A percentile compares a stretch with the other conserved stretches of the same genome.
Conservation (phyloP, 2,329 filamentous ascomycete species). For the Pseudocercospora pini-densiflorae region DNA sequence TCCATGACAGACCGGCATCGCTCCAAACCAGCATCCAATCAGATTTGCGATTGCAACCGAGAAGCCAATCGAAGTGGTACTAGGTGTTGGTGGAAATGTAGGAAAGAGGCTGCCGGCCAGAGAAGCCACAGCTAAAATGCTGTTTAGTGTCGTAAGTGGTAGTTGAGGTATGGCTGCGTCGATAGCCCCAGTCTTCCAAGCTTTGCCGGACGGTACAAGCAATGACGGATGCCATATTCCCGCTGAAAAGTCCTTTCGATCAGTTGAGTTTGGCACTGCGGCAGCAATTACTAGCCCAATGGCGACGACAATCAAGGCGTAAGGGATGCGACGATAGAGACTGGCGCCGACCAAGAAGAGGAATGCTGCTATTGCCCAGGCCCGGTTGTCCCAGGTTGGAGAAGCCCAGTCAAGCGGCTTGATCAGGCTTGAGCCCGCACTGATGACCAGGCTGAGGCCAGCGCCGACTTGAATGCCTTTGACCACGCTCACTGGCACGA, state of each 20-base stretch:
- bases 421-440: slow-evolving; percentile 72
- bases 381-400: slow-evolving; percentile 73
- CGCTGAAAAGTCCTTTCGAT: slow-evolving; percentile 47
- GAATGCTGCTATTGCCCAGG: slow-evolving; percentile 78
- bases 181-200: slow-evolving; percentile 61
- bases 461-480: slow-evolving; percentile 96
- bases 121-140: slow-evolving; percentile 83
- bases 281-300: slow-evolving; percentile 69
- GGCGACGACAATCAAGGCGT: slow-evolving; percentile 73
- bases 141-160: slow-evolving; percentile 90
- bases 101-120: slow-evolving; percentile 79
- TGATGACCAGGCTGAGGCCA: slow-evolving; percentile 79
- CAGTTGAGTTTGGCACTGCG: slow-evolving; percentile 43
- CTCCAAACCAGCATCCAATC: slow-evolving; percentile 84
- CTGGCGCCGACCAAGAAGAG: slow-evolving; percentile 71
- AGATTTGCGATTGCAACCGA: slow-evolving; percentile 87
- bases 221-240: slow-evolving; percentile 63
- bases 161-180: slow-evolving; percentile 82
- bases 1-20: slow-evolving; percentile 95
- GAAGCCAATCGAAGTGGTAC: slow-evolving; percentile 75
- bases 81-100: slow-evolving; percentile 57
- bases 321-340: slow-evolving; percentile 70
- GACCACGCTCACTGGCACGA: slow-evolving; percentile 83
- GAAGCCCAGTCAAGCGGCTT: slow-evolving; percentile 69
- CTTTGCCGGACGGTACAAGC: slow-evolving; percentile 49